Evolutionary conservation across 2,329 filamentous ascomycete genomes (phyloP).

Genomic region (Phaeosphaeriaceae sp.): DNA sequence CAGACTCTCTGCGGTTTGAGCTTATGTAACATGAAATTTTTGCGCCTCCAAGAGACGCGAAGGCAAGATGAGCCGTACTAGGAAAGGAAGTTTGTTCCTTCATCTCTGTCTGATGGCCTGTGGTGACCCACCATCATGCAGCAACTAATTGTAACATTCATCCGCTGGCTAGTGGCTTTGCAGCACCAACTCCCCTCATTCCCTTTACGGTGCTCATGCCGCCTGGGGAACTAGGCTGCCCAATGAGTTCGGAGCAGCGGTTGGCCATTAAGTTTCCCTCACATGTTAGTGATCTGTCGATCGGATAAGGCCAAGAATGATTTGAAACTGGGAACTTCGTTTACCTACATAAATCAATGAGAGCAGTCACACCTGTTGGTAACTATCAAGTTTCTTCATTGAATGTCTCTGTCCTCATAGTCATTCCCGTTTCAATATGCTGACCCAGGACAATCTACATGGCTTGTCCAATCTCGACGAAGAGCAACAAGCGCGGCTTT

Average conservation of each 20-base stretch:
- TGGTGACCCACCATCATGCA: conserved; percentile 6
- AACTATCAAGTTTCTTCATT: not conserved
- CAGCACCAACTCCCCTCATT: not conserved
- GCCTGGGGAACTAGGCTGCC: not conserved
- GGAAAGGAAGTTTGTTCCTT: conserved; percentile 1
- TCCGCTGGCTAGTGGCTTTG: not conserved
- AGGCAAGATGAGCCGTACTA: not conserved
- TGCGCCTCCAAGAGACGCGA: not conserved
- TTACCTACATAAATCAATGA: not conserved
- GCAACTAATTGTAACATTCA: not conserved
- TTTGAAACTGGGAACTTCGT: not conserved
- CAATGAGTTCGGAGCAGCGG: not conserved
- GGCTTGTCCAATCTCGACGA: conserved; percentile 20
- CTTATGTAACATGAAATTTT: not conserved
- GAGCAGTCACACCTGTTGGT: not conserved
- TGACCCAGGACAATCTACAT: conserved; percentile 3
- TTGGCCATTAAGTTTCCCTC: not conserved
- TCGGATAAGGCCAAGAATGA: not conserved
- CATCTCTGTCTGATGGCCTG: not conserved
- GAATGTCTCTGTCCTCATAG: not conserved
- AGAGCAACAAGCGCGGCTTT: conserved; percentile 28
- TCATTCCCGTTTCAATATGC: not conserved
- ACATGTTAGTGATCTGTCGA: not conserved
- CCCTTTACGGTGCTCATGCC: not conserved
- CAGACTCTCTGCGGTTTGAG: not conserved